Conservation (phyloP, 75 land plant genomes). For the Ceratopteris richardii region DNA sequence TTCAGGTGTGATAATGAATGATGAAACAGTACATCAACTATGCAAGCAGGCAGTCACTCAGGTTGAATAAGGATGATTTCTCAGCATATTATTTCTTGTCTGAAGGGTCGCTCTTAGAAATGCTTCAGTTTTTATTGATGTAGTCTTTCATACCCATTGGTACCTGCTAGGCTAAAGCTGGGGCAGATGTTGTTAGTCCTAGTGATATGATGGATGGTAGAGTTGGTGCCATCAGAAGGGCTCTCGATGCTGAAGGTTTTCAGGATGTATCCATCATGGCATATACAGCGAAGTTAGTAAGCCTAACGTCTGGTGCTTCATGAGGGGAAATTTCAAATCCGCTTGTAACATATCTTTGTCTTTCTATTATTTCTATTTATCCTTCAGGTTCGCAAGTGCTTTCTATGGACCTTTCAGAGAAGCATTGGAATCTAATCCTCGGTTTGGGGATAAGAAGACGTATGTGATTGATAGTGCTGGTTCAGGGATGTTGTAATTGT, state of each 20-base stretch:
- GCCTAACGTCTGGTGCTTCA: too few relatives aligned
- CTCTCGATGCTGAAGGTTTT: conserved; percentile 86
- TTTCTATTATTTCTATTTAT: not conserved
- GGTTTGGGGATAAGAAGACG: conserved; percentile 99
- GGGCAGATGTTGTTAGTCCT: conserved; percentile 99
- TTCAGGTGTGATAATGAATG: conserved; percentile 94
- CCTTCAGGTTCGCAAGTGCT: conserved; percentile 88
- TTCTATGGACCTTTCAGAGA: conserved; percentile 99
- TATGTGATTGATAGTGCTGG: conserved; percentile 13
- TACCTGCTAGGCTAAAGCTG: conserved; percentile 96
- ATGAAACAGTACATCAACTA: conserved; percentile 95
- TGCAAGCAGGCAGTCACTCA: conserved; percentile 97
- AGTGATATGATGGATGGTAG: conserved; percentile 99
- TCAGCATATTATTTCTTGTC: too few relatives aligned
- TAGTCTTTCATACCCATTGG: too few relatives aligned
- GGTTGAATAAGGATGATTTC: too few relatives aligned
- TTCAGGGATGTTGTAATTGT: not conserved
- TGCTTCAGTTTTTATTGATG: too few relatives aligned
- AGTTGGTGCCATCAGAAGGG: conserved; percentile 84
- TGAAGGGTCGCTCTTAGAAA: too few relatives aligned
- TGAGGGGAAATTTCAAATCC: too few relatives aligned
- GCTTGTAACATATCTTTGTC: not conserved
- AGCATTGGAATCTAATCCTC: conserved; percentile 94
- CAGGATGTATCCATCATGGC: conserved; percentile 93
- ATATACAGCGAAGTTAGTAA: conserved; percentile 81